These are phyloP conservation scores for Pseudogymnoascus sp. DNA, from an alignment of 2,329 filamentous ascomycete species.

Conservation along the genomic window DNA sequence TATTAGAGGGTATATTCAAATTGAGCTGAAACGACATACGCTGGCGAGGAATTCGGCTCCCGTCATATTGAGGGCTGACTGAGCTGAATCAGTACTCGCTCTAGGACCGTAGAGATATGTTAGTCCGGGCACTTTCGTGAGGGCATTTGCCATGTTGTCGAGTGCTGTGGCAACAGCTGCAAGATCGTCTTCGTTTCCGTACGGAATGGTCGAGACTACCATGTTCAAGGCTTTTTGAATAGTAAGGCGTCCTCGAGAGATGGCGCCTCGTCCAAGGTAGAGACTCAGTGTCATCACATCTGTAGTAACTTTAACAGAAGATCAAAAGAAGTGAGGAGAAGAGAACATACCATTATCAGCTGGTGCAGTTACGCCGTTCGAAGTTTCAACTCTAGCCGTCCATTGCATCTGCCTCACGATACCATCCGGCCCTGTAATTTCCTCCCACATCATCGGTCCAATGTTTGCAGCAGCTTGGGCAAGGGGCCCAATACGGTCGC, in stretches of 20 bases:
- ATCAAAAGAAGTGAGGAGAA: not conserved
- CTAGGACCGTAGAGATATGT: conserved; percentile 47
- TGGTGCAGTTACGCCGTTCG: conserved; percentile 11
- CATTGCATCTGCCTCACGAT: conserved; percentile 57
- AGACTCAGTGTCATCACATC: conserved; percentile 46
- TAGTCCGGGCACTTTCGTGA: conserved; percentile 46
- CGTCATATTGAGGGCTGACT: not conserved
- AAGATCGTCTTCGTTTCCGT: conserved; percentile 51
- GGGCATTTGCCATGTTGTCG: conserved; percentile 48
- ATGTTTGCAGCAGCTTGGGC: conserved; percentile 60
- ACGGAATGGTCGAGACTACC: conserved; percentile 50
- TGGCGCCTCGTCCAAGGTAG: conserved; percentile 57
- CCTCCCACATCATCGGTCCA: conserved; percentile 53
- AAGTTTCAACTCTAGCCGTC: conserved; percentile 54
- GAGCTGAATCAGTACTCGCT: conserved; percentile 40
- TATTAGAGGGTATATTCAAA: not conserved
- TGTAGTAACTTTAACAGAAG: conserved; percentile 15
- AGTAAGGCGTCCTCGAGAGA: conserved; percentile 53
- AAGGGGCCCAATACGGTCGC: conserved; percentile 48
- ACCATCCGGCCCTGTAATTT: conserved; percentile 49
- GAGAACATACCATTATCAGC: not conserved
- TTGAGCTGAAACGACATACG: not conserved
- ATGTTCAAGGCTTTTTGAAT: conserved; percentile 52
- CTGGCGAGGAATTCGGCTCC: not conserved
- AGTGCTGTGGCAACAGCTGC: conserved; percentile 57